phyloP scores from a whole-genome alignment of 345 rosid species.

The Isatis tinctoria region DNA sequence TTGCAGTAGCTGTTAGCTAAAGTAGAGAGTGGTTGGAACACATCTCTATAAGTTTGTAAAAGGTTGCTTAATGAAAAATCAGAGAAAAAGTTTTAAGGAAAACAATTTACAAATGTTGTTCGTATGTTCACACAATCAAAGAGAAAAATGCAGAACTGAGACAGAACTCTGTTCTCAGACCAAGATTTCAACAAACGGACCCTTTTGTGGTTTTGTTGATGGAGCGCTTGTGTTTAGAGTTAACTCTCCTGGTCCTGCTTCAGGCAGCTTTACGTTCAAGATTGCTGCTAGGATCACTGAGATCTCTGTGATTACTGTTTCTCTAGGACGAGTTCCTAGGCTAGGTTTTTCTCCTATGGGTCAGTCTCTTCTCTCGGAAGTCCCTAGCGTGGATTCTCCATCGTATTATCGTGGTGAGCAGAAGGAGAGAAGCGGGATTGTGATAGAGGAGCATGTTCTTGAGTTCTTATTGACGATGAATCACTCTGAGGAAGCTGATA shows the following conservation, averaged over 20 bases:
- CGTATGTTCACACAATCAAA: too few species aligned
- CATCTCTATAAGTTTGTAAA: too few species aligned
- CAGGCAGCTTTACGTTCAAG: conserved; percentile 76
- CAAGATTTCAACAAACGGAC: too few species aligned
- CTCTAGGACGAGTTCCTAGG: conserved; percentile 89
- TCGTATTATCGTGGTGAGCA: conserved; percentile 39
- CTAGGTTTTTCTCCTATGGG: conserved; percentile 79
- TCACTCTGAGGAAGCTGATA: conserved; percentile 98
- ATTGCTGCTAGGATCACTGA: conserved; percentile 91
- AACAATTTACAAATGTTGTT: too few species aligned
- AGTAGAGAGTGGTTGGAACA: too few species aligned
- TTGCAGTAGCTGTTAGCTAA: too few species aligned
- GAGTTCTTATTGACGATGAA: conserved; percentile 94
- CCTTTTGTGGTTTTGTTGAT: conserved; percentile 83
- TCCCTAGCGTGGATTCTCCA: conserved; percentile 80
- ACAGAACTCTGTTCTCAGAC: too few species aligned
- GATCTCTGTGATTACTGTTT: conserved; percentile 85
- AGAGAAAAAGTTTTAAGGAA: too few species aligned
- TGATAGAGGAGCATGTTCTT: conserved; percentile 96
- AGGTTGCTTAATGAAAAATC: too few species aligned
- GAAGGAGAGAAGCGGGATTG: conserved; percentile 63
- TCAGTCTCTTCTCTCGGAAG: conserved; percentile 82
- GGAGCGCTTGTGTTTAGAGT: conserved; percentile 95
- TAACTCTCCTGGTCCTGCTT: conserved; percentile 84
- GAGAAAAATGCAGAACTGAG: too few species aligned